Evolutionary conservation across 495 filamentous ascomycete species (phyloP).

Genomic region (Aspergillus coremiiformis): DNA sequence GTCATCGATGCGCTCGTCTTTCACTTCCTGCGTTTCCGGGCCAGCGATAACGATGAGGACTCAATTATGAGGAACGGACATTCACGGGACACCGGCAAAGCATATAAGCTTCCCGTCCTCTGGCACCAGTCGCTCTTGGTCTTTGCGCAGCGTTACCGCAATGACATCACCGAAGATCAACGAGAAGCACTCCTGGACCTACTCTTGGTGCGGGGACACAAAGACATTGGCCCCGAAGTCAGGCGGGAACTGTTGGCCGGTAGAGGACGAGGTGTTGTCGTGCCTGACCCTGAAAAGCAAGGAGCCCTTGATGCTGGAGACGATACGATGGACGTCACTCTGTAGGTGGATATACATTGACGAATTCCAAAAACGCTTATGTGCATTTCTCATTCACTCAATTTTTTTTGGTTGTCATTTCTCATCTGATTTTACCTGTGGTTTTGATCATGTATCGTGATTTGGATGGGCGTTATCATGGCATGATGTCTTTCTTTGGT

Average conservation of each 20-base stretch:
- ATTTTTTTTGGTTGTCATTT: background rate
- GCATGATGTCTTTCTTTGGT: conserved; percentile 10
- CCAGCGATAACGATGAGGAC: conserved; percentile 42
- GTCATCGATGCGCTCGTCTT: conserved; percentile 93
- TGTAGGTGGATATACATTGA: conserved; percentile 29
- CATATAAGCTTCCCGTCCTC: conserved; percentile 66
- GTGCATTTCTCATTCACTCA: too few relatives aligned
- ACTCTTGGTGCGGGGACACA: conserved; percentile 78
- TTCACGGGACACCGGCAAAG: conserved; percentile 36
- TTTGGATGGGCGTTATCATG: conserved; percentile 19
- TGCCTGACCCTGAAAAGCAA: conserved; percentile 47
- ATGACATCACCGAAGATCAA: conserved; percentile 90
- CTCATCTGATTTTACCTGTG: conserved; percentile 11
- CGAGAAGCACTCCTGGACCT: conserved; percentile 86
- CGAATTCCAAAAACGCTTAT: conserved; percentile 12
- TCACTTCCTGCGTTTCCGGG: conserved; percentile 86
- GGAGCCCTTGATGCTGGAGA: conserved; percentile 64
- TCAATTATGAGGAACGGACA: conserved; percentile 36
- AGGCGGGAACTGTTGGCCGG: conserved; percentile 85
- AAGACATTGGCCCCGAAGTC: conserved; percentile 83
- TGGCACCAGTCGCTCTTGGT: conserved; percentile 86
- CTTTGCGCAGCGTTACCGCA: conserved; percentile 89
- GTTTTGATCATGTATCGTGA: conserved; percentile 25
- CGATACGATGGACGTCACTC: conserved; percentile 70
- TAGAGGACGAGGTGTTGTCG: conserved; percentile 70